A percentile compares a stretch with the other conserved stretches of the same genome.
These are phyloP conservation scores for Rhodotorula mucilaginosa DNA, from an alignment of 1,284 basidiomycete species.

Conservation along the genomic window DNA sequence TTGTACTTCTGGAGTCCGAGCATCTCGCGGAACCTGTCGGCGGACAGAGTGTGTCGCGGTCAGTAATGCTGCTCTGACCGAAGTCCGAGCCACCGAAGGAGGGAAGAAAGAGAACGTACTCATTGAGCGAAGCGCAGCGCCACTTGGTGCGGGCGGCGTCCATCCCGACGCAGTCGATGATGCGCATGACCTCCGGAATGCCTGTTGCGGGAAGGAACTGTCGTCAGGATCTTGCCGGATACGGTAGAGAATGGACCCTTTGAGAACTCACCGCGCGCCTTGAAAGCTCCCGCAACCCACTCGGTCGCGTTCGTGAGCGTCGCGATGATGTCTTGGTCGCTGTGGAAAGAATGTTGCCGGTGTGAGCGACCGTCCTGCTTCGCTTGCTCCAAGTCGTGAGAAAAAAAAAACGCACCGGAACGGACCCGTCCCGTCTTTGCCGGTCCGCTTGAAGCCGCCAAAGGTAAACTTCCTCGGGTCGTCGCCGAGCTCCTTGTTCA, in stretches of 20 bases:
- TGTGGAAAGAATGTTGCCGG: conserved; percentile 31
- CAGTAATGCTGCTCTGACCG: too few species aligned
- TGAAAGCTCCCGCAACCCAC: conserved; percentile 70
- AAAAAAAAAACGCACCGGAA: conserved; percentile 11
- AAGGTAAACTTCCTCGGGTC: conserved; percentile 63
- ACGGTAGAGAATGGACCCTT: too few species aligned
- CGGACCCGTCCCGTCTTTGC: conserved; percentile 51
- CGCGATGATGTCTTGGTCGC: conserved; percentile 68
- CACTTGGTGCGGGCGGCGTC: conserved; percentile 53
- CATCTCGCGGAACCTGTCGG: conserved; percentile 42
- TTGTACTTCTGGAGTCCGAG: conserved; percentile 40
- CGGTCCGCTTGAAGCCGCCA: conserved; percentile 61
- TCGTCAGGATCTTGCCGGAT: too few species aligned
- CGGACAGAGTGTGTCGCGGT: not conserved
- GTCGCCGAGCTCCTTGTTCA: conserved; percentile 46
- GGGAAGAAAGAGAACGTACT: conserved; percentile 46
- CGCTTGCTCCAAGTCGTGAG: not conserved
- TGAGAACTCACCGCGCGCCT: conserved; percentile 63
- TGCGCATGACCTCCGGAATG: conserved; percentile 76
- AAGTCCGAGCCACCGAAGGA: not conserved
- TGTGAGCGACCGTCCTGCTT: conserved; percentile 12
- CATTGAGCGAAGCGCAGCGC: conserved; percentile 80
- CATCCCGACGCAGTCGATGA: conserved; percentile 52
- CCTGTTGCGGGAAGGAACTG: conserved; percentile 37
- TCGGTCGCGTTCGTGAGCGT: conserved; percentile 68